phyloP scores from a whole-genome alignment of 345 rosid species.

The Eucalyptus erythrocorys region DNA sequence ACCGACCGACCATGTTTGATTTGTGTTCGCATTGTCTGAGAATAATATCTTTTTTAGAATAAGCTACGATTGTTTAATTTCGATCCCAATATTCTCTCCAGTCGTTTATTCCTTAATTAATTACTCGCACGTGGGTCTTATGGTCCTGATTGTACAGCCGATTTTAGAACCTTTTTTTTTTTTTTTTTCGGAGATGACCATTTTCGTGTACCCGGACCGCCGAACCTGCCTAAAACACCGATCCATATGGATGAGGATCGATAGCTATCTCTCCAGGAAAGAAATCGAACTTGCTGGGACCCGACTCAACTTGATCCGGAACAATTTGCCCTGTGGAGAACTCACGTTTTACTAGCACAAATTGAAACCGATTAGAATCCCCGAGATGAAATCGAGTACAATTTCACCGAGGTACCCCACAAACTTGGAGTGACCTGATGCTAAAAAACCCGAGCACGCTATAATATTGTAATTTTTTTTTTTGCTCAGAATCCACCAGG shows the following conservation, averaged over 20 bases:
- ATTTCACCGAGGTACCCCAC: background rate
- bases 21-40: slow-evolving; percentile 1
- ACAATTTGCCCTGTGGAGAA: background rate
- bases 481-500: too few species aligned
- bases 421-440: background rate
- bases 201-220: background rate
- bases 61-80: background rate
- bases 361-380: background rate
- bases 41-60: background rate
- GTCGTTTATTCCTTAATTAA: background rate
- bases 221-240: background rate
- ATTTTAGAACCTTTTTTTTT: background rate
- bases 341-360: background rate
- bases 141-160: slow-evolving; percentile 1
- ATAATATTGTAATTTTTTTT: background rate
- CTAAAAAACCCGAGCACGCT: background rate
- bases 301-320: background rate
- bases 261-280: background rate
- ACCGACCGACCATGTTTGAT: slow-evolving; percentile 16
- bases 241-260: background rate
- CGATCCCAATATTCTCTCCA: background rate
- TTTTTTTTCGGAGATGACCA: background rate
- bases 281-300: background rate
- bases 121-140: slow-evolving; percentile 5
- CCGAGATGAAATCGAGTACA: background rate